Conservation (phyloP, 306 rosid species). For the Lathyrus tuberosus region DNA sequence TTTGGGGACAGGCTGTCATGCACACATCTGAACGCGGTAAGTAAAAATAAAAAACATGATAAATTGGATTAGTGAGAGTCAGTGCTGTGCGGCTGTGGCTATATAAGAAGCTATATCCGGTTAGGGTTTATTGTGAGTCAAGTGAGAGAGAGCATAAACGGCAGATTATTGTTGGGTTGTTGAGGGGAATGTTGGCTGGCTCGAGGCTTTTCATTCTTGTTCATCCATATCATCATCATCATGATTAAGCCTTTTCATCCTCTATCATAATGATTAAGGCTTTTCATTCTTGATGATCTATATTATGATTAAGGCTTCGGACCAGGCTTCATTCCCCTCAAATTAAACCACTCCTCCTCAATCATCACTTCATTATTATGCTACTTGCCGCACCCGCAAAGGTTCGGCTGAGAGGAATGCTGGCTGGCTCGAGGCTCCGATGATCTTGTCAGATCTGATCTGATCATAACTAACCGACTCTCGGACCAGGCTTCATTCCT, state of each 20-base stretch:
- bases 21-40: conserved; percentile 35
- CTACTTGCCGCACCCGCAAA: conserved; percentile 7
- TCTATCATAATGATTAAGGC: too few relatives aligned
- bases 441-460: background rate
- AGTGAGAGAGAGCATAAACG: background rate
- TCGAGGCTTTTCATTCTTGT: conserved; percentile 60
- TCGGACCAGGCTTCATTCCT: conserved; percentile 99
- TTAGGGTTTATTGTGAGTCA: conserved; percentile 55
- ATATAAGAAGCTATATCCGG: conserved; percentile 36
- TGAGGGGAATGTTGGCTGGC: conserved; percentile 95
- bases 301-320: conserved; percentile 59
- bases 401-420: conserved; percentile 80
- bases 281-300: background rate
- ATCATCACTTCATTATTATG: background rate
- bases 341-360: background rate
- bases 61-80: conserved; percentile 42
- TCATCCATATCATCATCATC: too few relatives aligned
- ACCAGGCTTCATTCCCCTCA: conserved; percentile 96
- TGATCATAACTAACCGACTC: conserved; percentile 37
- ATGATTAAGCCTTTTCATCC: too few relatives aligned
- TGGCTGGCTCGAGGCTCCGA: conserved; percentile 14
- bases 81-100: conserved; percentile 33
- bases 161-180: conserved; percentile 28
- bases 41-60: conserved; percentile 2
- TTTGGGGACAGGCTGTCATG: conserved; percentile 34